Percentiles rank a stretch among this genome's conserved stretches.
Evolutionary conservation across 1,284 basidiomycete genomes (phyloP).

Genomic region (Tilletia walkeri): DNA sequence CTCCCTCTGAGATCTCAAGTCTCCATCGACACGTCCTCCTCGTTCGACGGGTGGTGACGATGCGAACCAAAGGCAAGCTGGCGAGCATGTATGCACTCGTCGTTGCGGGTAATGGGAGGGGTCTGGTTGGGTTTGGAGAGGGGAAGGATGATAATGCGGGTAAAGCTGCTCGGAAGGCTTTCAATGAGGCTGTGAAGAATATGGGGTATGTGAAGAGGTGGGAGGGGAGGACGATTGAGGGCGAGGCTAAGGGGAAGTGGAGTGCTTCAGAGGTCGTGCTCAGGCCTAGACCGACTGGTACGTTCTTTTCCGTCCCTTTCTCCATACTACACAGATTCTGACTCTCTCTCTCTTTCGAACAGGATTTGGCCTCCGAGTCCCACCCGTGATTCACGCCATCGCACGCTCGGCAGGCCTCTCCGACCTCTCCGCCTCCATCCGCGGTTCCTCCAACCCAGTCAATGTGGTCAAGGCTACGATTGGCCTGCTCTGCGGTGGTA

Average conservation of each 20-base stretch:
- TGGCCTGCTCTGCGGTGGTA: conserved; percentile 53
- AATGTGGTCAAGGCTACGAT: conserved; percentile 61
- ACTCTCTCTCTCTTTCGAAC: not conserved
- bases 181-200: conserved; percentile 72
- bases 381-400: conserved; percentile 79
- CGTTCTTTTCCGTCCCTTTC: conserved; percentile 13
- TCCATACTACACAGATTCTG: not conserved
- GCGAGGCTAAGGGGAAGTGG: conserved; percentile 75
- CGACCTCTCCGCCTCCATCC: conserved; percentile 88
- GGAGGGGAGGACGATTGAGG: conserved; percentile 85
- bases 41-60: conserved; percentile 66
- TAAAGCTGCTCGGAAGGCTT: conserved; percentile 67
- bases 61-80: conserved; percentile 82
- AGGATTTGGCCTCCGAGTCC: conserved; percentile 88
- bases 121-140: conserved; percentile 84
- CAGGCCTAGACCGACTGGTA: conserved; percentile 71
- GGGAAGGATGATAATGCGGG: conserved; percentile 70
- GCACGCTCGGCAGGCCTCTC: conserved; percentile 90
- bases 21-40: conserved; percentile 50
- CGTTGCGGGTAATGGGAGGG: conserved; percentile 78
- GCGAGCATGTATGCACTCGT: conserved; percentile 68
- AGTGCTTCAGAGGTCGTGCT: conserved; percentile 80
- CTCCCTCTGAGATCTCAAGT: conserved; percentile 40
- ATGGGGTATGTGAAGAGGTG: conserved; percentile 88
- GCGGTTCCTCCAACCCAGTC: conserved; percentile 82